phyloP scores from a whole-genome alignment of 345 rosid species.

The Linum trigynum region DNA sequence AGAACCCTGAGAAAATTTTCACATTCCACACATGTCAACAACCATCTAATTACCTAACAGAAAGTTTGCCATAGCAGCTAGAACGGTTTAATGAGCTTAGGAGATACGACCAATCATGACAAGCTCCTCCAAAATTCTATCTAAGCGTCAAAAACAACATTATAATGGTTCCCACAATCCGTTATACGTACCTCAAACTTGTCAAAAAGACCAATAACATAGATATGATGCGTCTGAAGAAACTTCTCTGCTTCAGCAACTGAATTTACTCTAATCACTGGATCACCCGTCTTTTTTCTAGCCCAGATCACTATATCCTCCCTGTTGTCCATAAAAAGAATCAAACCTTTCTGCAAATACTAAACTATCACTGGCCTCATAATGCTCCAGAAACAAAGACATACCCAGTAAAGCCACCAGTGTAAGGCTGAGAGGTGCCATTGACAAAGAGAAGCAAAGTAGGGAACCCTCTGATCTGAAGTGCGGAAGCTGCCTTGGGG shows the following conservation, averaged over 20 bases:
- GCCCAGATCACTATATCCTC: slow-evolving; percentile 74
- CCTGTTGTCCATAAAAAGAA: slow-evolving; percentile 30
- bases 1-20: slow-evolving; percentile 39
- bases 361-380: not conserved
- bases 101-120: not conserved
- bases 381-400: slow-evolving; percentile 7
- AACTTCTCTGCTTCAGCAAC: slow-evolving; percentile 50
- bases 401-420: slow-evolving; percentile 76
- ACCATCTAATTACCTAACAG: not conserved
- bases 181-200: slow-evolving; percentile 51
- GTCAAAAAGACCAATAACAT: slow-evolving; percentile 52
- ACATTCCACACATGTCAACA: not conserved
- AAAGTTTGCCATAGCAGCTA: not conserved
- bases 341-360: not conserved
- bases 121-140: not conserved
- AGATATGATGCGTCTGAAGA: slow-evolving; percentile 40
- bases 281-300: slow-evolving; percentile 69
- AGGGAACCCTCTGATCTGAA: slow-evolving; percentile 68
- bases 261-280: slow-evolving; percentile 44
- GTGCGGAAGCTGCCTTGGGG: slow-evolving; percentile 49
- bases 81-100: not conserved
- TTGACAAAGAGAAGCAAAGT: slow-evolving; percentile 71
- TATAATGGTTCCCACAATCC: not conserved
- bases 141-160: no score
- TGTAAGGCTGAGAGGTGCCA: slow-evolving; percentile 51